Conservation (phyloP, 768 basidiomycete species). For the Cubamyces sp. region DNA sequence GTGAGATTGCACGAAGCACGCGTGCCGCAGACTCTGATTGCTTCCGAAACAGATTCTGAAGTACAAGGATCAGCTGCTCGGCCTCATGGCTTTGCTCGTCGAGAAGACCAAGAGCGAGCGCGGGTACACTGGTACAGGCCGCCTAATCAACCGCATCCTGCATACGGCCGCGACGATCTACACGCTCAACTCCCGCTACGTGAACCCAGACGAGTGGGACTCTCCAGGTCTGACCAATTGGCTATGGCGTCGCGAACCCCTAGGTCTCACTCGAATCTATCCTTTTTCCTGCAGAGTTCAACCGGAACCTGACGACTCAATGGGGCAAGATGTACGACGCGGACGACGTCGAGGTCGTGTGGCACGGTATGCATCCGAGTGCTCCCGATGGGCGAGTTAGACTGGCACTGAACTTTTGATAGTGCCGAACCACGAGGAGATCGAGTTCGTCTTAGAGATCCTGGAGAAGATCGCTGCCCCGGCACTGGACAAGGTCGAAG, state of each 20-base stretch:
- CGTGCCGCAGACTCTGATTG: background rate
- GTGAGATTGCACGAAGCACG: slow-evolving; percentile 43
- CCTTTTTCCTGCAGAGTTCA: slow-evolving; percentile 51
- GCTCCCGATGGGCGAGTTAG: too few species aligned
- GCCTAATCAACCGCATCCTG: slow-evolving; percentile 75
- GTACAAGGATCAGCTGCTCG: slow-evolving; percentile 66
- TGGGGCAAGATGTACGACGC: slow-evolving; percentile 86
- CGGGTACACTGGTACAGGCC: slow-evolving; percentile 81
- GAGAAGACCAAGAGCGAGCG: slow-evolving; percentile 88
- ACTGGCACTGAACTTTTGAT: slow-evolving; percentile 21
- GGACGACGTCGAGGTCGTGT: slow-evolving; percentile 81
- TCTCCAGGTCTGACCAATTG: slow-evolving; percentile 58
- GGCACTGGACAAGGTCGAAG: slow-evolving; percentile 67
- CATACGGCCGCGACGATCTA: slow-evolving; percentile 78
- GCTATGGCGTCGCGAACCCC: background rate
- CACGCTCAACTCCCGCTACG: slow-evolving; percentile 76
- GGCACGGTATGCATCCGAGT: slow-evolving; percentile 68
- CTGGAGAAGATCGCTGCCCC: slow-evolving; percentile 70
- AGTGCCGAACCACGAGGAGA: slow-evolving; percentile 72
- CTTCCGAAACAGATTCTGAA: slow-evolving; percentile 59
- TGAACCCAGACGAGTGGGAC: slow-evolving; percentile 82
- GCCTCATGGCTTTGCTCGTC: slow-evolving; percentile 64
- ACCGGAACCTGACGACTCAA: slow-evolving; percentile 59
- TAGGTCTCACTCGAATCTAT: slow-evolving; percentile 25
- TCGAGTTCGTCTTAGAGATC: slow-evolving; percentile 79